These are phyloP conservation scores for Pulveroboletus sp. DNA, from an alignment of 768 basidiomycete species.

Conservation along the genomic window DNA sequence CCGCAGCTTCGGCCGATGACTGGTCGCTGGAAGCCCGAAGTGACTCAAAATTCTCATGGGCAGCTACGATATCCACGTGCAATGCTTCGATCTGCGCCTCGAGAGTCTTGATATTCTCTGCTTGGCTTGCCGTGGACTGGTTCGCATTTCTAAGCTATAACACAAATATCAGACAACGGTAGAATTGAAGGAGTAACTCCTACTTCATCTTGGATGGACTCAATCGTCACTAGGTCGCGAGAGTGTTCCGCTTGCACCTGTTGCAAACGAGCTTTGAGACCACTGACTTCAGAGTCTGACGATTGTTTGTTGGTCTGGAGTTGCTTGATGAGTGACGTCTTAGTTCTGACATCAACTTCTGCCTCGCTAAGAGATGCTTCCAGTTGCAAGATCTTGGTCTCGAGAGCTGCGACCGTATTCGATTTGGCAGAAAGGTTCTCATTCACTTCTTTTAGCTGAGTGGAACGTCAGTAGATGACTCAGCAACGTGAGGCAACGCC, in stretches of 20 bases:
- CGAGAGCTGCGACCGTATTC: slow-evolving; percentile 47
- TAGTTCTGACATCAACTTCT: slow-evolving; percentile 47
- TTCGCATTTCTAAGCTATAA: slow-evolving; percentile 54
- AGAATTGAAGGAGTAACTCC: slow-evolving; percentile 10
- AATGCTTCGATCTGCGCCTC: slow-evolving; percentile 50
- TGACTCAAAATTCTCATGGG: slow-evolving; percentile 52
- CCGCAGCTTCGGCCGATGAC: slow-evolving; percentile 40
- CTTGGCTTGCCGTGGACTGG: slow-evolving; percentile 38
- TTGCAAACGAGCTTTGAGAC: slow-evolving; percentile 40
- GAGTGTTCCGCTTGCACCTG: slow-evolving; percentile 31
- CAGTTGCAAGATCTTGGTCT: slow-evolving; percentile 49
- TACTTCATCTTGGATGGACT: slow-evolving; percentile 52
- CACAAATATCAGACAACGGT: slow-evolving; percentile 2
- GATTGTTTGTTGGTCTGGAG: slow-evolving; percentile 48
- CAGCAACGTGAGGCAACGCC: slow-evolving; percentile 3
- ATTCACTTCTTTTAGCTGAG: slow-evolving; percentile 59
- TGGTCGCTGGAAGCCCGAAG: slow-evolving; percentile 47
- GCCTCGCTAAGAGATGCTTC: slow-evolving; percentile 48
- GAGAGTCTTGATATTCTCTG: slow-evolving; percentile 45
- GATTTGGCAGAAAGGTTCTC: slow-evolving; percentile 54
- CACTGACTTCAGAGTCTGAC: slow-evolving; percentile 48
- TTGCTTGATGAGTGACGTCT: slow-evolving; percentile 40
- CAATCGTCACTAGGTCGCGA: slow-evolving; percentile 32
- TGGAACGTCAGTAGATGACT: neutral
- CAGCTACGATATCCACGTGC: slow-evolving; percentile 46